phyloP scores from a whole-genome alignment of 1,284 basidiomycete species.

The Naganishia sp. region DNA sequence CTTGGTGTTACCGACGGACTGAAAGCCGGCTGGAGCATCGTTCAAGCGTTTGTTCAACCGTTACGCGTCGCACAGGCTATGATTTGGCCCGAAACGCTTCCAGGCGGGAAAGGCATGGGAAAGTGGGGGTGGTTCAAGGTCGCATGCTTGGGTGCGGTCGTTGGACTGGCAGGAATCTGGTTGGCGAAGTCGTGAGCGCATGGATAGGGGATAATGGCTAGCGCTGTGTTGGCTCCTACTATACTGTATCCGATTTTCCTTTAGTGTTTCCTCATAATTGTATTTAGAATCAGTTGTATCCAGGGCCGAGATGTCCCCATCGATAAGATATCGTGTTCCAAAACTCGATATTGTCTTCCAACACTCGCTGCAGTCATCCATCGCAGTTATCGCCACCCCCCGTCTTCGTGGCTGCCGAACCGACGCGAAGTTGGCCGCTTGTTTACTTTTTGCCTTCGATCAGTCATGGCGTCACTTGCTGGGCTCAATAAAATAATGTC shows the following conservation, averaged over 20 bases:
- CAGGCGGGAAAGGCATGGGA: constrained; percentile 1
- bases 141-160: constrained; percentile 13
- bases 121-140: constrained; percentile 16
- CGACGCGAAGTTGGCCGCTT: not conserved
- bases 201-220: not conserved
- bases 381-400: too few relatives aligned
- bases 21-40: constrained; percentile 9
- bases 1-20: constrained; percentile 12
- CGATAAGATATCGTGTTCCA: too few relatives aligned
- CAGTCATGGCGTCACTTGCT: constrained; percentile 17
- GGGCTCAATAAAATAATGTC: constrained; percentile 12
- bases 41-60: constrained; percentile 14
- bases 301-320: not conserved
- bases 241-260: not conserved
- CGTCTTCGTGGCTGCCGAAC: too few relatives aligned
- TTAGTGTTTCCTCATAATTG: not conserved
- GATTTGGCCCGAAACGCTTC: constrained; percentile 1
- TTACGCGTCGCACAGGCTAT: not conserved
- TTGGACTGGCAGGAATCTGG: constrained; percentile 13
- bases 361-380: too few relatives aligned
- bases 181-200: not conserved
- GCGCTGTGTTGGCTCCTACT: not conserved
- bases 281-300: not conserved
- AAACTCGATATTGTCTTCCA: too few relatives aligned
- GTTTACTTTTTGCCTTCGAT: constrained; percentile 13